These are phyloP conservation scores for Aureoboletus auriporus DNA, from an alignment of 768 basidiomycete genomes.

Conservation along the genomic window DNA sequence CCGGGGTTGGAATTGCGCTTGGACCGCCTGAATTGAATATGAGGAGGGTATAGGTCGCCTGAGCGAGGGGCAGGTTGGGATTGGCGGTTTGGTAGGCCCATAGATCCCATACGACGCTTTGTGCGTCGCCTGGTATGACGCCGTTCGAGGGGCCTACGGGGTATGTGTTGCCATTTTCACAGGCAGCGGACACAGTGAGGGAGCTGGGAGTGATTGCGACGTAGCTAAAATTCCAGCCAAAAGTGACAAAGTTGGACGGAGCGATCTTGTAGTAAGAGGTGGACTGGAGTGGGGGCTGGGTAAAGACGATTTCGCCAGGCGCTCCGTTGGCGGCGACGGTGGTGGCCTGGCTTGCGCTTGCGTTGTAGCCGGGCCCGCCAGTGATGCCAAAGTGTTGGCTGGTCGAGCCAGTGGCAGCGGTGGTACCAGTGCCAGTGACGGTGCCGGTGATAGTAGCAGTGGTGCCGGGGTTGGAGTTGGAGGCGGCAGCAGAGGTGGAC, in stretches of 20 bases:
- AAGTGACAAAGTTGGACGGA: slow-evolving; percentile 49
- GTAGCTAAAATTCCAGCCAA: slow-evolving; percentile 73
- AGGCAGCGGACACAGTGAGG: slow-evolving; percentile 62
- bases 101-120: slow-evolving; percentile 55
- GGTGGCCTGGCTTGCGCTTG: slow-evolving; percentile 18
- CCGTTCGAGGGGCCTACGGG: slow-evolving; percentile 57
- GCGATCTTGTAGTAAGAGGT: slow-evolving; percentile 70
- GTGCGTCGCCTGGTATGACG: slow-evolving; percentile 47
- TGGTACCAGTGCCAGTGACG: neutral
- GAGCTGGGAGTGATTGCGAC: slow-evolving; percentile 47
- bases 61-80: slow-evolving; percentile 52
- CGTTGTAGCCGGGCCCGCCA: slow-evolving; percentile 22
- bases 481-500: slow-evolving; percentile 1
- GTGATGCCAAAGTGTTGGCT: slow-evolving; percentile 18
- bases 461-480: neutral
- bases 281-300: slow-evolving; percentile 54
- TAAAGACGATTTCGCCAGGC: slow-evolving; percentile 46
- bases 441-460: neutral
- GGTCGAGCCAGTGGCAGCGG: slow-evolving; percentile 1
- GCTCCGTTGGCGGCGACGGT: slow-evolving; percentile 35
- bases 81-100: slow-evolving; percentile 50
- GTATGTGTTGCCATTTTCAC: slow-evolving; percentile 67
- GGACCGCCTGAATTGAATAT: slow-evolving; percentile 56
- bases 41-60: slow-evolving; percentile 56
- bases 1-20: slow-evolving; percentile 43